A percentile compares a stretch with the other conserved stretches of the same genome.
Conservation (phyloP, 176 grass and related monocot genomes). For the Musa beccarii region DNA sequence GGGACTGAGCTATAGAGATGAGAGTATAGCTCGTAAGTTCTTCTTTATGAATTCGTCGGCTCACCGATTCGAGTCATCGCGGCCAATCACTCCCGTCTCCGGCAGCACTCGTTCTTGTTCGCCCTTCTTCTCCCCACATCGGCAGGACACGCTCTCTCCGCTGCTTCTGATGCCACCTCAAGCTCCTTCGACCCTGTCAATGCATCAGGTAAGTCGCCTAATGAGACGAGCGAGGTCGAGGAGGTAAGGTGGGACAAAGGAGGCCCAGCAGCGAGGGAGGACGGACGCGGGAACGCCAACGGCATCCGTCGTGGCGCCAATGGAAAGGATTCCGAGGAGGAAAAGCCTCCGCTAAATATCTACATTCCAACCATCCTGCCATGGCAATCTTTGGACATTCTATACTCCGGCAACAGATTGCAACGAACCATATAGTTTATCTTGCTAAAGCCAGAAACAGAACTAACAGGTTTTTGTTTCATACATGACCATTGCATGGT, state of each 20-base stretch:
- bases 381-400: no score
- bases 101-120: neutral
- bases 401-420: no score
- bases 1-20: no score
- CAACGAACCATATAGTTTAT: no score
- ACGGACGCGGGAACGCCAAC: conserved; percentile 18
- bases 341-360: neutral
- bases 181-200: neutral
- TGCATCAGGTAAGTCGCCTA: neutral
- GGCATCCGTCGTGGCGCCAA: neutral
- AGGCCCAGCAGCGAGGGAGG: conserved; percentile 33
- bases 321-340: conserved; percentile 9
- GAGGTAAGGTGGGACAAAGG: conserved; percentile 47
- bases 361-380: no score
- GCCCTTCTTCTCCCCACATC: neutral
- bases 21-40: conserved; percentile 35
- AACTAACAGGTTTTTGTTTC: no score
- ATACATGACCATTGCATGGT: no score
- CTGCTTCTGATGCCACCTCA: conserved; percentile 11
- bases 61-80: conserved; percentile 57
- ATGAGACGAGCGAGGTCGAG: no score
- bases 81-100: conserved; percentile 14
- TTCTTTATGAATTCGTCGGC: conserved; percentile 90
- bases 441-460: no score
- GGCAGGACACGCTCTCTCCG: conserved; percentile 13